Base-by-base conservation (phyloP, 139 green algal species). In the Pleodorina starrii region DNA sequence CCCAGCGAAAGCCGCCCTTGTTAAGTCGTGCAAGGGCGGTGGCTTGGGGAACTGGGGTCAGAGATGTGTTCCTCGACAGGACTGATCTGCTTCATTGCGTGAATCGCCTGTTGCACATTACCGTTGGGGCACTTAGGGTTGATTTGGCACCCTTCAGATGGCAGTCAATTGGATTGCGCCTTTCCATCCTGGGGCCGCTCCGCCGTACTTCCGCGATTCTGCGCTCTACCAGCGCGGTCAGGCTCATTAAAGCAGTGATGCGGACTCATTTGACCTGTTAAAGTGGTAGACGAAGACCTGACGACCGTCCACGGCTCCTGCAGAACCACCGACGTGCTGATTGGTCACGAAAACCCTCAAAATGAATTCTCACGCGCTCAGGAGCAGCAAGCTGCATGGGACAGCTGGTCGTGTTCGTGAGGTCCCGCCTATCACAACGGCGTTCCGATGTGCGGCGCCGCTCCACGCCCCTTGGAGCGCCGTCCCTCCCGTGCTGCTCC, bases 281-380 rank as follows among this genome's bases (percentile, higher is more conserved):
- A n/a, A n/a, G n/a, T n/a, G n/a, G n/a, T n/a, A n/a, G n/a, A n/a
- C n/a, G n/a, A n/a, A n/a, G n/a, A n/a, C n/a, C n/a, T n/a, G n/a
- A n/a, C n/a, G n/a, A n/a, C n/a, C n/a, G n/a, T n/a, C n/a, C n/a
- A n/a, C n/a, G n/a, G n/a, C n/a, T n/a, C n/a, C n/a, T n/a, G n/a
- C n/a, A n/a, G n/a, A n/a, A n/a, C n/a, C n/a, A n/a, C n/a, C n/a
- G n/a, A n/a, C n/a, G 68, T 25, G 1, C 14, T 46, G 68, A 76
- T 46, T 76, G 57, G 68, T 75, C 68, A 44, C 68, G 68, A 66
- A 82, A 82, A 82, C 74, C 74, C 74, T 82, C 23, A 42, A 82
- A 43, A 84, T 84, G 76, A 69, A 82, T 43, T 29, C 36, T 21
- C 51, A 85, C 10, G 38, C 12, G 54, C 40, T 75, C 11, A 59